These are phyloP conservation scores for Aureobasidium sp. DNA, from an alignment of 2,329 filamentous ascomycete species.

Conservation along the genomic window DNA sequence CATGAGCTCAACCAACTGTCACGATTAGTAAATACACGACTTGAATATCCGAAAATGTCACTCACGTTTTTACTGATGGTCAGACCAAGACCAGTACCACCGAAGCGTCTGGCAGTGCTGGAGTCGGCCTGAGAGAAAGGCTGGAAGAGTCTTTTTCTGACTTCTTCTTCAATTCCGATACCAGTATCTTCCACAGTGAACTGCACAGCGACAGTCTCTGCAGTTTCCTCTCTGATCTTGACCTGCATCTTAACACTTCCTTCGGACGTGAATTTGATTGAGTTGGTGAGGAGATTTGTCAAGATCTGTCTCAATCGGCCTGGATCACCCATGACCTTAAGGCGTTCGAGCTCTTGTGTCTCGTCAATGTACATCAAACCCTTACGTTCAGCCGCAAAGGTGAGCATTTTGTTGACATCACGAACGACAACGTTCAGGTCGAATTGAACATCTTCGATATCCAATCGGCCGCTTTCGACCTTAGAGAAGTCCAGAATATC, in stretches of 20 bases:
- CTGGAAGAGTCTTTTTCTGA: slow-evolving; percentile 65
- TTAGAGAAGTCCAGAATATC: slow-evolving; percentile 89
- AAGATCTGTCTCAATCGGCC: slow-evolving; percentile 78
- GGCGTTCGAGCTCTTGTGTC: slow-evolving; percentile 52
- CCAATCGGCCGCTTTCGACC: slow-evolving; percentile 67
- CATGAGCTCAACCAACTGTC: slow-evolving; percentile 65
- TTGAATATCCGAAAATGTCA: no score
- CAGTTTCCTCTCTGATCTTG: slow-evolving; percentile 55
- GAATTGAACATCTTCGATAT: slow-evolving; percentile 76
- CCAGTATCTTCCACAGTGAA: slow-evolving; percentile 73
- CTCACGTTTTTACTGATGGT: slow-evolving; percentile 68
- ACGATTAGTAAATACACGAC: background rate
- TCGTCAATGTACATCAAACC: slow-evolving; percentile 66
- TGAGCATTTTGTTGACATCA: slow-evolving; percentile 81
- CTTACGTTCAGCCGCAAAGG: slow-evolving; percentile 75
- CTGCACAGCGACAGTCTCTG: slow-evolving; percentile 59
- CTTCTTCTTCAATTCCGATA: slow-evolving; percentile 74
- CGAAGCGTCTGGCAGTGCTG: slow-evolving; percentile 71
- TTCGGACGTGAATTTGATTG: slow-evolving; percentile 66
- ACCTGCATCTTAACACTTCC: slow-evolving; percentile 63
- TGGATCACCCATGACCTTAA: slow-evolving; percentile 81
- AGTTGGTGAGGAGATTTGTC: slow-evolving; percentile 70
- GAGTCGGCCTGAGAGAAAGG: slow-evolving; percentile 78
- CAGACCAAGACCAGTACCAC: slow-evolving; percentile 69
- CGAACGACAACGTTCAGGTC: slow-evolving; percentile 65